phyloP scores from a whole-genome alignment of 768 basidiomycete species.

The Stropharia rugosoannulata region DNA sequence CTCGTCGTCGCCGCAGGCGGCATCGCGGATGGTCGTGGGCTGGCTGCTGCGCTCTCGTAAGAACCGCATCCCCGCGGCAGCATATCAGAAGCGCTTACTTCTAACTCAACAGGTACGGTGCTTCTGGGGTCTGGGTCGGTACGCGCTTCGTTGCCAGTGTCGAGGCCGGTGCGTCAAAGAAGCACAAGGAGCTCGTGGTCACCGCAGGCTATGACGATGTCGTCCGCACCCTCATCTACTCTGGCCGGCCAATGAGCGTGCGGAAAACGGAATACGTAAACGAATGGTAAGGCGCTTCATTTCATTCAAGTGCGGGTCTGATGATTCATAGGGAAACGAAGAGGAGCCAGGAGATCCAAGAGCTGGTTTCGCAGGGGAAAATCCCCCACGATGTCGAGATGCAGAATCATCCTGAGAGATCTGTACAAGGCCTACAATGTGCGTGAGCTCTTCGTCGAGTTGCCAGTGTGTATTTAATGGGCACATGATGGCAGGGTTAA shows the following conservation, averaged over 20 bases:
- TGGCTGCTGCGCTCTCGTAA: slow-evolving; percentile 73
- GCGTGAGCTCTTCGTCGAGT: slow-evolving; percentile 19
- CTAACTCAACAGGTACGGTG: slow-evolving; percentile 58
- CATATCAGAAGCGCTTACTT: not conserved
- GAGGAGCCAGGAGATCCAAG: slow-evolving; percentile 56
- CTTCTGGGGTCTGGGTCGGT: slow-evolving; percentile 85
- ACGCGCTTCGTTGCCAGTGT: slow-evolving; percentile 83
- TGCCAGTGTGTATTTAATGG: not conserved
- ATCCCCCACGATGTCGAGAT: slow-evolving; percentile 79
- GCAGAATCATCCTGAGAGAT: slow-evolving; percentile 65
- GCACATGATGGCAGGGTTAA: slow-evolving; percentile 52
- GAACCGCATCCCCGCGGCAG: slow-evolving; percentile 7
- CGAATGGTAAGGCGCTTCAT: slow-evolving; percentile 51
- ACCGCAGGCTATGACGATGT: slow-evolving; percentile 77
- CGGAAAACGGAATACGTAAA: slow-evolving; percentile 76
- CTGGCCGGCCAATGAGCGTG: slow-evolving; percentile 82
- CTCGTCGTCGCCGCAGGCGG: slow-evolving; percentile 84
- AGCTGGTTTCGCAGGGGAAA: slow-evolving; percentile 59
- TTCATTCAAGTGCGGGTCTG: not conserved
- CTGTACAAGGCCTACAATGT: slow-evolving; percentile 60
- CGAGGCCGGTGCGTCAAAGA: slow-evolving; percentile 77
- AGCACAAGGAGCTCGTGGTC: slow-evolving; percentile 67
- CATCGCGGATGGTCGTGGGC: slow-evolving; percentile 78
- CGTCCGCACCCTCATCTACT: slow-evolving; percentile 69
- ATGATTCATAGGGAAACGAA: slow-evolving; percentile 52